Conservation (phyloP, 202 grass and related monocot species). For the Cymbopogon flexuosus region DNA sequence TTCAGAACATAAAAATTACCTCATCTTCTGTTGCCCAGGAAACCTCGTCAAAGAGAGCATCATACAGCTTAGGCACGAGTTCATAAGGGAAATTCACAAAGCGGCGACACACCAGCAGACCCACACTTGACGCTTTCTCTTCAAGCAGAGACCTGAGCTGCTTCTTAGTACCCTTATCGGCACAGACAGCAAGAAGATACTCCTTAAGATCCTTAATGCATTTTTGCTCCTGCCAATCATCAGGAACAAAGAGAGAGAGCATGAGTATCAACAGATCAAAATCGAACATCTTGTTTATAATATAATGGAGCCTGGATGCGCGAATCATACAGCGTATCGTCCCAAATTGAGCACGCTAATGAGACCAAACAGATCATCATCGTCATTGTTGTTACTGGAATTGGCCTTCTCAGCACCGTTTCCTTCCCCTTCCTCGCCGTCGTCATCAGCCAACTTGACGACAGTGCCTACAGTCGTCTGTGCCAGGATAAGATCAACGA, state of each 20-base stretch:
- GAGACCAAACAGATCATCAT: conserved; percentile 66
- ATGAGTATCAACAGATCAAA: background rate
- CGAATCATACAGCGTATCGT: conserved; percentile 36
- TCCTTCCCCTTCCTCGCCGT: conserved; percentile 34
- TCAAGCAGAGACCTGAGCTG: conserved; percentile 56
- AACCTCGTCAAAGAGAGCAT: conserved; percentile 75
- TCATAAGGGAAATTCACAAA: conserved; percentile 84
- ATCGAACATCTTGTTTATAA: background rate
- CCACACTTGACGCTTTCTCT: conserved; percentile 42
- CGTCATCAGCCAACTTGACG: conserved; percentile 65
- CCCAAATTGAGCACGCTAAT: conserved; percentile 74
- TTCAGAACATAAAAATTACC: conserved; percentile 21
- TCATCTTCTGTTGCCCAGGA: conserved; percentile 86
- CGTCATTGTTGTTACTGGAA: background rate
- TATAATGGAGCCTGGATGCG: background rate
- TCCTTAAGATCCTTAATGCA: conserved; percentile 80
- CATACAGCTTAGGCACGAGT: conserved; percentile 73
- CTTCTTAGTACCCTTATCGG: conserved; percentile 50
- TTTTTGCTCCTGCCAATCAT: conserved; percentile 35
- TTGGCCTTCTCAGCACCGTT: background rate
- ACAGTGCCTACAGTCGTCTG: conserved; percentile 75
- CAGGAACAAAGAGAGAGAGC: background rate
- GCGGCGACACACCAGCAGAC: conserved; percentile 65
- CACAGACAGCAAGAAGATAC: conserved; percentile 53
- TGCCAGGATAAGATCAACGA: conserved; percentile 67